Evolutionary conservation across 2,329 filamentous ascomycete species (phyloP).

Genomic region (Ascochyta viciae-villosae): DNA sequence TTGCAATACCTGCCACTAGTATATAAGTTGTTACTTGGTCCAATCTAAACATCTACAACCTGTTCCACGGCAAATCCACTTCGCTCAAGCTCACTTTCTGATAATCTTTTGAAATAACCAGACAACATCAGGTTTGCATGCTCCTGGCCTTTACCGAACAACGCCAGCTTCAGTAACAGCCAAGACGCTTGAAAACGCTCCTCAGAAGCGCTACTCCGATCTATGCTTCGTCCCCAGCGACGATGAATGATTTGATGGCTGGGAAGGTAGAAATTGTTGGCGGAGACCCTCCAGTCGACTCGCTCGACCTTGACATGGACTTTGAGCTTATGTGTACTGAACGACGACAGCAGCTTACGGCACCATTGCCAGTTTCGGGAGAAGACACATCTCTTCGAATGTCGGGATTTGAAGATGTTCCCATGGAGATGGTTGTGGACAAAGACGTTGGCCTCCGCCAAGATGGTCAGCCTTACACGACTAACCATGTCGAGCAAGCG

Average conservation of each 20-base stretch:
- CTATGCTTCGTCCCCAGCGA: neutral
- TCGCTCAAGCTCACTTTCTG: neutral
- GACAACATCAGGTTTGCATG: neutral
- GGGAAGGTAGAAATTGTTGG: neutral
- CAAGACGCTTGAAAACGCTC: neutral
- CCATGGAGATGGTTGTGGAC: constrained; percentile 3
- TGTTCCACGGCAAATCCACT: neutral
- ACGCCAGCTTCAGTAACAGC: neutral
- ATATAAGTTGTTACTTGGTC: neutral
- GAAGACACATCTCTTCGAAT: neutral
- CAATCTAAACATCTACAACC: neutral
- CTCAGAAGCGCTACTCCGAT: neutral
- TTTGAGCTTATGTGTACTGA: constrained; percentile 9
- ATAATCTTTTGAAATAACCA: neutral
- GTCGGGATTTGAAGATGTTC: constrained; percentile 1
- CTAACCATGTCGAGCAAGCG: constrained; percentile 24
- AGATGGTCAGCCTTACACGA: neutral
- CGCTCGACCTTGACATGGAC: constrained; percentile 10
- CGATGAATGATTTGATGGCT: constrained; percentile 1
- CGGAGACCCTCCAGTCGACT: neutral
- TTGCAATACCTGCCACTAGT: neutral
- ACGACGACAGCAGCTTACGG: neutral
- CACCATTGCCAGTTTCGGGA: neutral
- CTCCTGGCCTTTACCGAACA: neutral
- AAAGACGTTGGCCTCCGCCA: neutral